Conservation (phyloP, 768 basidiomycete species). For the Pleurotus tuoliensis region DNA sequence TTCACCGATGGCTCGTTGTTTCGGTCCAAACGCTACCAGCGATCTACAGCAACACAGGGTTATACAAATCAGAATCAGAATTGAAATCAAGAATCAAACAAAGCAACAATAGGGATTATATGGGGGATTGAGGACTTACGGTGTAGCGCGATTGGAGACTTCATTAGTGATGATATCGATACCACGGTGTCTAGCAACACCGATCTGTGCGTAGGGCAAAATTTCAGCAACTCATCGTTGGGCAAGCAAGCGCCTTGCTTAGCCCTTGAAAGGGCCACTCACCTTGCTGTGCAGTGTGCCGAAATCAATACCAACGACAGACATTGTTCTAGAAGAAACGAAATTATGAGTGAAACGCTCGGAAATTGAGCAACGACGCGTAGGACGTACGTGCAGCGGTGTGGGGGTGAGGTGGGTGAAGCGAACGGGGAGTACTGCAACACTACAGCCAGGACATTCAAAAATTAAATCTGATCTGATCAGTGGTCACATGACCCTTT, state of each 20-base stretch:
- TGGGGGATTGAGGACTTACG: conserved; percentile 50
- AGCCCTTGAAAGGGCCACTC: conserved; percentile 12
- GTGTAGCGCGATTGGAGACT: conserved; percentile 94
- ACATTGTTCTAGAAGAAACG: conserved; percentile 45
- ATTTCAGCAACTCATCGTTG: conserved; percentile 13
- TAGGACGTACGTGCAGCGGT: background rate
- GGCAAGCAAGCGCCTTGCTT: conserved; percentile 2
- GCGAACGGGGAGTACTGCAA: too few relatives aligned
- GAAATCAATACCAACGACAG: conserved; percentile 94
- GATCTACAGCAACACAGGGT: conserved; percentile 48
- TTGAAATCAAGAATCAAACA: too few relatives aligned
- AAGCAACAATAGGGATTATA: too few relatives aligned
- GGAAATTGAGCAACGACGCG: conserved; percentile 1
- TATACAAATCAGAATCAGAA: too few relatives aligned
- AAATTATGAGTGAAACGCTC: too few relatives aligned
- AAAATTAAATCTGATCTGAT: too few relatives aligned
- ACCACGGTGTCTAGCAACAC: conserved; percentile 91
- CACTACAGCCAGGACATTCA: too few relatives aligned
- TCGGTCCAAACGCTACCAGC: conserved; percentile 89
- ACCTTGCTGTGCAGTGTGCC: conserved; percentile 90
- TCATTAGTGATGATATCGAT: conserved; percentile 99
- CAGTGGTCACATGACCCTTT: too few relatives aligned
- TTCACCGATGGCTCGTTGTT: conserved; percentile 90
- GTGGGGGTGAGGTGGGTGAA: too few relatives aligned
- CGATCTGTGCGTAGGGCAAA: conserved; percentile 52